Base-by-base conservation (phyloP, 129 eudicot species). In the Kitagawia praeruptora region DNA sequence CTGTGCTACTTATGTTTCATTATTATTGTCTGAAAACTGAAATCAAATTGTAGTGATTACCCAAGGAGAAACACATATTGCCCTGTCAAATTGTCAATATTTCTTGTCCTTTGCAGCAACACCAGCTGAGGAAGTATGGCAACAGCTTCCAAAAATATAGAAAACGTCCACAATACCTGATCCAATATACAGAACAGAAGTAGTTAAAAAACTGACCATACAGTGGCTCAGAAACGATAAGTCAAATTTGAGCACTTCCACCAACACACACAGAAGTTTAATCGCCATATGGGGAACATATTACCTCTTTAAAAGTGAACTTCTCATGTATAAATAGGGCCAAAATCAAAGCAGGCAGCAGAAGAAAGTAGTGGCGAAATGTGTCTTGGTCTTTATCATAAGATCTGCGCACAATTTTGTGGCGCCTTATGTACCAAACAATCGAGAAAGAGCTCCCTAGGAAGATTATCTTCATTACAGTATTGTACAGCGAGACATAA, bases 91-190 rank as follows among this genome's bases (percentile, higher is more conserved):
- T 94, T 94, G 91, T 94, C 98, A 41, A 94, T 92, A 83, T 94
- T 94, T 85, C 97, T 88, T 72, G 96, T 92, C 83, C 98, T 90
- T 86, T 94, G 98, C 87, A 94, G 83, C 93, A 94, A 83, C 74
- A 94, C 96, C 82, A 94, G 86, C 89, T 94, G 98, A 77, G 98
- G 98, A 87, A 94, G 93, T 76, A 94, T 94, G 28, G 98, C 97
- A 31, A 94, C 92, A 76, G 98, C 97, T 89, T 94, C 98, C 92
- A 94, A 83, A 85, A 66, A 94, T 71, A 94, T 74, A 76, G 98
- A 94, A 77, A 95, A 95, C 42, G 97, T 81, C 98, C 98, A 95
- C 96, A 90, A 86, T 53, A 95, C 86, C 98, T 95, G 89, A 31
- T 81, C 85, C 86, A 47, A 45, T 15, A 84, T 34, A 86, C 53